Evolutionary conservation across 2,329 filamentous ascomycete genomes (phyloP).

Genomic region (Penicillium rolfsii): DNA sequence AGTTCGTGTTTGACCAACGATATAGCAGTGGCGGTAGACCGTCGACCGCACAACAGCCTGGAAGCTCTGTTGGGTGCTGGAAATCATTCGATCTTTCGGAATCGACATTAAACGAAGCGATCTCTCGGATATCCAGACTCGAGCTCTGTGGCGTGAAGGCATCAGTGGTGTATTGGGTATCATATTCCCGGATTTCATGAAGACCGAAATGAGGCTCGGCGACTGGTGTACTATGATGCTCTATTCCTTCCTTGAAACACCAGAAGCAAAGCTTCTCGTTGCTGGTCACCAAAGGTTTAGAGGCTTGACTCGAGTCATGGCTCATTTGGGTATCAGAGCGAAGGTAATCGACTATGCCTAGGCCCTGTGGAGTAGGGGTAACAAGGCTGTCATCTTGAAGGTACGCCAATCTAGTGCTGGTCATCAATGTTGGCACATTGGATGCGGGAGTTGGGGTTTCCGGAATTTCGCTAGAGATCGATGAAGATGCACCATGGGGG

Average conservation of each 20-base stretch:
- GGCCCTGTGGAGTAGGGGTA: neutral
- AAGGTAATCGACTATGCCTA: neutral
- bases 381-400: neutral
- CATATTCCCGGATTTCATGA: neutral
- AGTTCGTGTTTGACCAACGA: conserved; percentile 38
- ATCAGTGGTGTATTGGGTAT: neutral
- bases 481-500: neutral
- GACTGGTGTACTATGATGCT: neutral
- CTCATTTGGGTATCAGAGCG: rapidly evolving
- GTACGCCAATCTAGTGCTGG: neutral
- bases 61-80: neutral
- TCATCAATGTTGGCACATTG: neutral
- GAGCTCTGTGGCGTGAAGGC: no score
- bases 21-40: conserved; percentile 37
- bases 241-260: conserved; percentile 22
- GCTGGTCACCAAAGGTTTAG: conserved; percentile 17
- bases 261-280: conserved; percentile 30
- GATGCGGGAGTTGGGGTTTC: rapidly evolving
- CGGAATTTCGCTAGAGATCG: rapidly evolving
- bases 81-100: neutral
- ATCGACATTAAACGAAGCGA: no score
- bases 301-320: neutral
- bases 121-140: no score
- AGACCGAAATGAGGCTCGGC: no score
- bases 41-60: neutral